Evolutionary conservation across 106 monocot genomes (phyloP).

Genomic region (Acorus gramineus): DNA sequence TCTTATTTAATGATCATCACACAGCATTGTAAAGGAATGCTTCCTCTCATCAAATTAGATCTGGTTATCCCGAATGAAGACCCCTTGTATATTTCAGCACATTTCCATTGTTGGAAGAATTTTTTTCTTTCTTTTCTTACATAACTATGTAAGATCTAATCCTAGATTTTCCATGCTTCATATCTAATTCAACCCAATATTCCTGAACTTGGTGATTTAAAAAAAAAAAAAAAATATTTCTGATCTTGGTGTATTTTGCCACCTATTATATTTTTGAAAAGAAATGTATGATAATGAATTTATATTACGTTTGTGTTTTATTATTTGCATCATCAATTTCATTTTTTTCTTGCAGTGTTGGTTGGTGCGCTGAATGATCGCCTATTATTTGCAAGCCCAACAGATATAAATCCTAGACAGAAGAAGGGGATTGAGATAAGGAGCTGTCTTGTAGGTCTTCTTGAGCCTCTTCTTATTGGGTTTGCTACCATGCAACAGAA

Average conservation of each 20-base stretch:
- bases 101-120: neutral
- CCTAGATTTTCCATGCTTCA: too few relatives aligned
- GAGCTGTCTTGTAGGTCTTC: constrained; percentile 91
- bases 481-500: constrained; percentile 96
- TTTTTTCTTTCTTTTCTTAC: too few relatives aligned
- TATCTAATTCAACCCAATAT: too few relatives aligned
- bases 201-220: too few relatives aligned
- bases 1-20: neutral
- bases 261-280: too few relatives aligned
- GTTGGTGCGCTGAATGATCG: constrained; percentile 93
- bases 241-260: too few relatives aligned
- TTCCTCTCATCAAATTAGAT: neutral
- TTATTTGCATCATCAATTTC: neutral
- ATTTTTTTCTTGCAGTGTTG: constrained; percentile 43
- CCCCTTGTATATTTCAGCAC: neutral
- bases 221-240: too few relatives aligned
- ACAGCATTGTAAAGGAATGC: neutral
- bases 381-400: constrained; percentile 67
- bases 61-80: too few relatives aligned
- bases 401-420: constrained; percentile 88
- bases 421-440: constrained; percentile 90
- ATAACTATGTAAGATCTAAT: too few relatives aligned
- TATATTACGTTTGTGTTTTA: too few relatives aligned
- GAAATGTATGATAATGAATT: too few relatives aligned
- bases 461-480: constrained; percentile 97